Evolutionary conservation across 108 stramenopile genomes (phyloP).

Genomic region (Nannochloropsis gaditana): DNA sequence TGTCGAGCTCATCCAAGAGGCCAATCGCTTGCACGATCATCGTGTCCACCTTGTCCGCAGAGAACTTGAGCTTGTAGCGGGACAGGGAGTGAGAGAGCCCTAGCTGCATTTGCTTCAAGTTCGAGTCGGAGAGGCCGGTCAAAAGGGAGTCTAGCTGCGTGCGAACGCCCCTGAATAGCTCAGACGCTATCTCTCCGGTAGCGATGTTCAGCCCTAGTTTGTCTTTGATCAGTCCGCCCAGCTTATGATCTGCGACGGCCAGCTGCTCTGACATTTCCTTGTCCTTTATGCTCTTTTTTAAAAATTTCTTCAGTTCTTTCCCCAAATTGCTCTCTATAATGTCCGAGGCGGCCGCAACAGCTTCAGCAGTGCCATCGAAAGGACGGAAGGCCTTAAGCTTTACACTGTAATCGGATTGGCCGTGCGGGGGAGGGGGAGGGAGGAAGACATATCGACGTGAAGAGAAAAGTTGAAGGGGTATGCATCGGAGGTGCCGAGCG

Average conservation of each 20-base stretch:
- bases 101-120: slow-evolving; percentile 73
- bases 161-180: slow-evolving; percentile 92
- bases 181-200: slow-evolving; percentile 66
- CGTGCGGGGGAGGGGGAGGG: background rate
- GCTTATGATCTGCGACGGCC: slow-evolving; percentile 83
- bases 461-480: background rate
- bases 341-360: slow-evolving; percentile 87
- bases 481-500: background rate
- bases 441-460: background rate
- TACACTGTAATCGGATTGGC: slow-evolving; percentile 37
- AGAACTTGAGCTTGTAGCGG: slow-evolving; percentile 99
- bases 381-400: slow-evolving; percentile 86
- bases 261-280: slow-evolving; percentile 66
- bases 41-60: slow-evolving; percentile 98
- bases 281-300: slow-evolving; percentile 78
- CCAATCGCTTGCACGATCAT: slow-evolving; percentile 99
- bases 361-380: slow-evolving; percentile 92
- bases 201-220: slow-evolving; percentile 86
- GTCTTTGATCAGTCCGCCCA: slow-evolving; percentile 87
- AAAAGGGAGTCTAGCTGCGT: slow-evolving; percentile 81
- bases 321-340: slow-evolving; percentile 86
- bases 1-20: slow-evolving; percentile 97
- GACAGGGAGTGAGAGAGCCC: slow-evolving; percentile 91
- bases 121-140: slow-evolving; percentile 45
- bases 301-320: slow-evolving; percentile 85